Evolutionary conservation across 495 filamentous ascomycete species (phyloP).

Genomic region (Aspergillus biplanus): DNA sequence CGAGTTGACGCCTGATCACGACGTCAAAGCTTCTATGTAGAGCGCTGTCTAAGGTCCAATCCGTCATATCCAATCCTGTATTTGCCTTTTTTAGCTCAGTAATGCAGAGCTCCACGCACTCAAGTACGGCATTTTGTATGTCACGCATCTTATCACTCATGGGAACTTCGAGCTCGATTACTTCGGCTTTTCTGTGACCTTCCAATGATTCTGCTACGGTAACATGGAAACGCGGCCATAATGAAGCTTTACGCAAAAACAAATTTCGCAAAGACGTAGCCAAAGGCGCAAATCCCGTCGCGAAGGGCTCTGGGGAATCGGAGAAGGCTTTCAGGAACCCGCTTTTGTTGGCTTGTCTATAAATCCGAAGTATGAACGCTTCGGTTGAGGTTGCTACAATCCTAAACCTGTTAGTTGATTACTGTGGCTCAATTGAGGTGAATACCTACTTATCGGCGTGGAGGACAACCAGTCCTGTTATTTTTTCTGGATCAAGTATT

Average conservation of each 20-base stretch:
- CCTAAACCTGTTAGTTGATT: conserved; percentile 38
- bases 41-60: conserved; percentile 96
- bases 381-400: conserved; percentile 87
- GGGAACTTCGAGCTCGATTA: conserved; percentile 94
- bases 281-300: conserved; percentile 84
- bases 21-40: conserved; percentile 91
- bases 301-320: conserved; percentile 91
- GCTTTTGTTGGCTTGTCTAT: conserved; percentile 85
- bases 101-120: conserved; percentile 95
- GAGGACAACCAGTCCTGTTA: conserved; percentile 85
- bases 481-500: conserved; percentile 77
- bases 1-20: conserved; percentile 84
- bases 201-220: conserved; percentile 86
- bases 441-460: conserved; percentile 74
- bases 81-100: conserved; percentile 89
- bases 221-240: conserved; percentile 96
- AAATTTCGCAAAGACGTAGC: conserved; percentile 91
- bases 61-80: conserved; percentile 88
- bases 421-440: background rate
- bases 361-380: conserved; percentile 94
- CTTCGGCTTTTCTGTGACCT: conserved; percentile 90
- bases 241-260: conserved; percentile 82
- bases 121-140: conserved; percentile 92
- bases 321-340: conserved; percentile 98
- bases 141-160: conserved; percentile 94